Evolutionary conservation across 495 filamentous ascomycete species (phyloP), one percentile per base, ranked within the genome.

Genomic region (Daldinia grandis): DNA sequence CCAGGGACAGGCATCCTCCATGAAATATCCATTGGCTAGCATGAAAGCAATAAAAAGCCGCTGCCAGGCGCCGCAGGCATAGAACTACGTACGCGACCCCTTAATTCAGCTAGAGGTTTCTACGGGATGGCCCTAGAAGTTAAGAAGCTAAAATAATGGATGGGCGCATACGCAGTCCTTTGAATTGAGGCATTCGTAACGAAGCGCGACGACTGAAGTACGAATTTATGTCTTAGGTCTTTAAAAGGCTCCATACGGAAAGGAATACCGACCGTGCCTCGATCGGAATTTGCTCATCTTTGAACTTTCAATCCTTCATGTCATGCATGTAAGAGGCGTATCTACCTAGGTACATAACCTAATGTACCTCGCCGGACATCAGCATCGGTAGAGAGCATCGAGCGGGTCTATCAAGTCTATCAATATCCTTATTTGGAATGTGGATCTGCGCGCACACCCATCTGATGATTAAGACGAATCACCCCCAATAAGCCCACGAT

Each of bases 1-100:
- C 47, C 61, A 66, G 62, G 70, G 71, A 54, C 21, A 30, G 4
- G 33, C 56, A 70, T 62, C 64, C 64, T 68, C 19, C 58, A 47
- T 42, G 19, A 21, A 25, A 62, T 55, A 49, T 62, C 42, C 28
- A 72, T 72, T 72, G 69, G 64, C 15, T 38, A 50, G 24, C 64
- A 51, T 42, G 42, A 59, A 50, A 63, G 19, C 30, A 67, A 60
- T 17, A 19, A 57, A 51, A 50, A 49, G n/a, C 25, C 30, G 58
- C 49, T 51, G n/a, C n/a, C 30, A 21, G 37, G 47, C 50, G 54
- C 56, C 4, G 38, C 59, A 53, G 24, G 27, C 27, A 30, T 53
- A n/a, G 24, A 53, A 27, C 49, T 53, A 53, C 49, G 56, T 60
- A 63, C 47, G 33, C 44, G 25, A 37, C 69, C 69, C 68, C 63